A percentile compares a stretch with the other conserved stretches of the same genome.
Conservation (phyloP, 2,329 filamentous ascomycete genomes). For the Didymella pomorum region DNA sequence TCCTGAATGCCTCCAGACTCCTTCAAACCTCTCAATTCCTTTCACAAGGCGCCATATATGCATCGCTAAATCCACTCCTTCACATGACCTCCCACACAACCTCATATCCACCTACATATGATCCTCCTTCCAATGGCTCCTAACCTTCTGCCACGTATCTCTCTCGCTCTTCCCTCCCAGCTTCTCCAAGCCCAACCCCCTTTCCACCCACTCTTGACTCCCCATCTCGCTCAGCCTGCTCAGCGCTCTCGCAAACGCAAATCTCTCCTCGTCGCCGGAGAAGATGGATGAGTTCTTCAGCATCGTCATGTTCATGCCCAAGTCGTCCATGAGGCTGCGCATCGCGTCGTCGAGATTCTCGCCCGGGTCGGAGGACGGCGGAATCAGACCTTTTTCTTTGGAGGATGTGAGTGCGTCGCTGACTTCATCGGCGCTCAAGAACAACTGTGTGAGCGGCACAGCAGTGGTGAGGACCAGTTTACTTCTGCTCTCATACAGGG, state of each 20-base stretch:
- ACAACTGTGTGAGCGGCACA: conserved; percentile 84
- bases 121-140: conserved; percentile 69
- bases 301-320: conserved; percentile 83
- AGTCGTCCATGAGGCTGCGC: conserved; percentile 84
- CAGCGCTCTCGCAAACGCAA: conserved; percentile 91
- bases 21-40: too few relatives aligned
- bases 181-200: conserved; percentile 71
- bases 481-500: conserved; percentile 86
- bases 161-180: conserved; percentile 70
- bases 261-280: conserved; percentile 92
- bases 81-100: too few relatives aligned
- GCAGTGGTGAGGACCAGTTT: conserved; percentile 93
- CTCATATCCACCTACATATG: conserved; percentile 31
- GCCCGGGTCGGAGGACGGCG: conserved; percentile 52
- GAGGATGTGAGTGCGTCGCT: conserved; percentile 55
- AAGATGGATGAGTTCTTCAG: conserved; percentile 89
- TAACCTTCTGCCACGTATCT: conserved; percentile 70
- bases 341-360: conserved; percentile 71
- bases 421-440: conserved; percentile 70
- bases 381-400: conserved; percentile 50
- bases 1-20: too few relatives aligned
- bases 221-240: conserved; percentile 91
- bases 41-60: not conserved
- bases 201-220: conserved; percentile 91
- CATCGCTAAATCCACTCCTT: conserved; percentile 9